A percentile compares a stretch with the other conserved stretches of the same genome.
Evolutionary conservation across 768 basidiomycete genomes (phyloP).

Genomic region (Mycena floridula): DNA sequence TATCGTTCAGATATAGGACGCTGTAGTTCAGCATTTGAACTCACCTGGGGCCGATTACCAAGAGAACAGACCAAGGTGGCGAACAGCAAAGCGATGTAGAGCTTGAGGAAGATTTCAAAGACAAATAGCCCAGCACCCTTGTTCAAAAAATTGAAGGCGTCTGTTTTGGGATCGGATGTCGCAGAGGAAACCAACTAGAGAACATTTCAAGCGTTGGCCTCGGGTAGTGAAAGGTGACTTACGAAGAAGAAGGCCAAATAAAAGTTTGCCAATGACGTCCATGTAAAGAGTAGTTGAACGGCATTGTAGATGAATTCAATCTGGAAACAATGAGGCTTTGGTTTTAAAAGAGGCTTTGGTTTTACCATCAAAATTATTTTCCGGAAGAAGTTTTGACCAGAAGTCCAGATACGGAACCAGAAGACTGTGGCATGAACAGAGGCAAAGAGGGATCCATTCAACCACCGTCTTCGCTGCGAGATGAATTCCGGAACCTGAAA

Average conservation of each 20-base stretch:
- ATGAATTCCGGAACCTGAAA: constrained; percentile 88
- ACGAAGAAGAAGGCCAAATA: constrained; percentile 94
- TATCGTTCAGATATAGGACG: not conserved
- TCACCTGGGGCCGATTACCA: constrained; percentile 82
- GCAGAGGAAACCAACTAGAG: constrained; percentile 75
- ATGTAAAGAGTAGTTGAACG: constrained; percentile 85
- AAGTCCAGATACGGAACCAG: constrained; percentile 83
- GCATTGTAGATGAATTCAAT: constrained; percentile 91
- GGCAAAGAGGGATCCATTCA: constrained; percentile 89
- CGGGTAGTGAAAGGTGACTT: constrained; percentile 26
- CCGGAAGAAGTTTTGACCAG: constrained; percentile 84
- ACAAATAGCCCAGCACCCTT: constrained; percentile 62
- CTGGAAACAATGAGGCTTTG: constrained; percentile 22
- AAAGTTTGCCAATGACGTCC: constrained; percentile 92
- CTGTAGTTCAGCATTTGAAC: constrained; percentile 4
- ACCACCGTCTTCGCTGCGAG: constrained; percentile 85
- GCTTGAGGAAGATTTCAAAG: constrained; percentile 73
- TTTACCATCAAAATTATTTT: constrained; percentile 69
- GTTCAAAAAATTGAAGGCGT: constrained; percentile 82
- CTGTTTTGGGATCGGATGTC: constrained; percentile 42
- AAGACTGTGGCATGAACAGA: constrained; percentile 90
- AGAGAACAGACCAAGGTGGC: constrained; percentile 82
- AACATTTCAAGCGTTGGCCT: constrained; percentile 4
- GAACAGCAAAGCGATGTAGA: constrained; percentile 84
- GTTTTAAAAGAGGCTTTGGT: constrained; percentile 18